Evolutionary conservation across 2,329 filamentous ascomycete species (phyloP).

Genomic region (Lasiodiplodia gonubiensis): DNA sequence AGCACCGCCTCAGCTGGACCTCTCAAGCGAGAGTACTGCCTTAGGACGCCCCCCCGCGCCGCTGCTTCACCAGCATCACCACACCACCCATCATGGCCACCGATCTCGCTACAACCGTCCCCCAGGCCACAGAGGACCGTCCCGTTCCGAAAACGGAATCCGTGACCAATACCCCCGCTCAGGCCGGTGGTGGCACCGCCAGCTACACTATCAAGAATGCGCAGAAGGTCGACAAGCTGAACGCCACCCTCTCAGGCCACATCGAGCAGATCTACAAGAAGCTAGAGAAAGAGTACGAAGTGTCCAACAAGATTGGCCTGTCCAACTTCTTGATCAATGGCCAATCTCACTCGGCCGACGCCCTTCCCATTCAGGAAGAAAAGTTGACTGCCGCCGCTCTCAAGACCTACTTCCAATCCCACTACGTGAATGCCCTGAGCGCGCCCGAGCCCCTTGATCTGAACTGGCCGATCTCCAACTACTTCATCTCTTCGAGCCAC

Average conservation of each 20-base stretch:
- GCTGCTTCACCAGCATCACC: conserved; percentile 1
- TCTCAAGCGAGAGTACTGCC: background rate
- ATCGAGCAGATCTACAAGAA: conserved; percentile 40
- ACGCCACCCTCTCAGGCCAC: conserved; percentile 38
- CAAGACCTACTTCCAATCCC: conserved; percentile 21
- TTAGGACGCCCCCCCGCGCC: conserved; percentile 1
- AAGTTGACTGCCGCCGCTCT: conserved; percentile 8
- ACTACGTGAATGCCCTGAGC: conserved; percentile 51
- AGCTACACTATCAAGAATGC: conserved; percentile 37
- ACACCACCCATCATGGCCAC: conserved; percentile 10
- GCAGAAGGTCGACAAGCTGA: conserved; percentile 40
- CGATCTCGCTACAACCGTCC: conserved; percentile 20
- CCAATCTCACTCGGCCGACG: conserved; percentile 19
- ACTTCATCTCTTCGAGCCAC: conserved; percentile 93
- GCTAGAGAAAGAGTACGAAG: conserved; percentile 38
- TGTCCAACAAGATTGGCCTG: conserved; percentile 36
- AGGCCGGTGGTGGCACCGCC: conserved; percentile 46
- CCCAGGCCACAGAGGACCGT: conserved; percentile 7
- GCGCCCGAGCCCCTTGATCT: conserved; percentile 59
- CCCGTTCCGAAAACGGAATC: conserved; percentile 4
- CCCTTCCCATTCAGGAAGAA: conserved; percentile 20
- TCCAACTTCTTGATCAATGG: conserved; percentile 14
- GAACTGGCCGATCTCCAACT: conserved; percentile 77
- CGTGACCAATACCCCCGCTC: conserved; percentile 29
- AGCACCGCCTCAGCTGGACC: background rate